Conservation (phyloP, 306 rosid genomes). For the Ormosia semicastrata region DNA sequence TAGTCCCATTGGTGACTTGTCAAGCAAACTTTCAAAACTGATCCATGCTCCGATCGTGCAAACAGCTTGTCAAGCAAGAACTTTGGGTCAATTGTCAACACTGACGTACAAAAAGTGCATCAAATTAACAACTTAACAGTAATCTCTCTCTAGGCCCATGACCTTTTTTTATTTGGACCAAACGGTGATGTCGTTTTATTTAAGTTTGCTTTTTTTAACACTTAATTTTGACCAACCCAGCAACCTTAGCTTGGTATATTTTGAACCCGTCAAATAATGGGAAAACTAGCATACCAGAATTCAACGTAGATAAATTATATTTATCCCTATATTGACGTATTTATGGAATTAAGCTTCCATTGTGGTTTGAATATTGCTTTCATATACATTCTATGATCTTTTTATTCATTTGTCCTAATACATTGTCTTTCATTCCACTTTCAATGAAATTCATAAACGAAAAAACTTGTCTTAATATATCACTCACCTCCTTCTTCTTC, state of each 20-base stretch:
- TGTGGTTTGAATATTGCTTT: neutral
- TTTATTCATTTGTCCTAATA: neutral
- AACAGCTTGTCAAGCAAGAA: constrained; percentile 28
- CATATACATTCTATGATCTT: neutral
- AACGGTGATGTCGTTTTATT: neutral
- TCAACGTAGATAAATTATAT: neutral
- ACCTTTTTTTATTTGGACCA: neutral
- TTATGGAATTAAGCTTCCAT: neutral
- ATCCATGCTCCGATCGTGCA: constrained; percentile 3
- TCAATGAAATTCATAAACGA: neutral
- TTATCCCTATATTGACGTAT: too few relatives aligned
- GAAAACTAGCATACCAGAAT: neutral
- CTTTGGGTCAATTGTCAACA: constrained; percentile 20
- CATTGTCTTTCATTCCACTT: neutral
- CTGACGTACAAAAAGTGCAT: constrained; percentile 14
- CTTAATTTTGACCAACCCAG: neutral
- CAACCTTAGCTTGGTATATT: too few relatives aligned
- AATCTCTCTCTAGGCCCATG: neutral
- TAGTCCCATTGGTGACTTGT: neutral
- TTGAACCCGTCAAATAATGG: constrained; percentile 16
- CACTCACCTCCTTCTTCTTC: neutral
- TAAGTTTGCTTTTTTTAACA: neutral
- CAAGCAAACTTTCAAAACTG: neutral
- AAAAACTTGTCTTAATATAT: neutral
- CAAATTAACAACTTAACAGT: neutral